Conservation (phyloP, 257 asterid genomes). For the Fraxinus pennsylvanica region DNA sequence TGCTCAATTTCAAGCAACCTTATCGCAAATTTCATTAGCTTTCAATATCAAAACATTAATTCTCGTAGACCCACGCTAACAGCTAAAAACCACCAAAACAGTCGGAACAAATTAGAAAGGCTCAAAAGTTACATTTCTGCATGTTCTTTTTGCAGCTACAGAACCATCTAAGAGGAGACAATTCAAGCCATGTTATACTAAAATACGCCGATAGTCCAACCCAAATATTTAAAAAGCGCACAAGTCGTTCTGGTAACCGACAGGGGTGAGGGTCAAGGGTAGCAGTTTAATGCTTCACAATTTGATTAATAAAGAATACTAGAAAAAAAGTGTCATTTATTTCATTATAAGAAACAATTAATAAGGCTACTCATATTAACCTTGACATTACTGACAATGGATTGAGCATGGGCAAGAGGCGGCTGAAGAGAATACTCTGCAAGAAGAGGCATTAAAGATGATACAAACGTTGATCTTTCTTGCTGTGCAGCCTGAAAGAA, state of each 20-base stretch:
- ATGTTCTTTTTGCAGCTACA: background rate
- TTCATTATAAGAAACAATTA: constrained; percentile 23
- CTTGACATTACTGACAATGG: constrained; percentile 92
- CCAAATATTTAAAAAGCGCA: background rate
- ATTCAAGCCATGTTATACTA: background rate
- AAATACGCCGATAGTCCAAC: constrained; percentile 26
- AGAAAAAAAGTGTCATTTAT: constrained; percentile 13
- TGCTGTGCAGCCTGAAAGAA: constrained; percentile 87
- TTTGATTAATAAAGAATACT: background rate
- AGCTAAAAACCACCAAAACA: constrained; percentile 7
- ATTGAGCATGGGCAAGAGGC: constrained; percentile 87
- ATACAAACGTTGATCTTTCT: constrained; percentile 77
- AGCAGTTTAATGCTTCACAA: background rate
- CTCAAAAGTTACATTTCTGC: constrained; percentile 16
- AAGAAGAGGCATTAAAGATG: constrained; percentile 91
- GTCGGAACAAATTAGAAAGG: constrained; percentile 6
- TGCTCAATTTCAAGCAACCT: constrained; percentile 5
- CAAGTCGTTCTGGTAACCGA: background rate
- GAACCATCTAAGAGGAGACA: constrained; percentile 9
- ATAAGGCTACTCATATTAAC: constrained; percentile 37
- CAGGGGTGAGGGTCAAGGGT: background rate
- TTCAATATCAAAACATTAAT: background rate
- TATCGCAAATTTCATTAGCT: constrained; percentile 7
- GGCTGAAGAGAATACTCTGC: constrained; percentile 94
- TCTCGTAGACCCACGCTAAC: background rate